These are phyloP conservation scores for Pythium oligandrum DNA, from an alignment of 352 stramenopile genomes.

Conservation along the genomic window DNA sequence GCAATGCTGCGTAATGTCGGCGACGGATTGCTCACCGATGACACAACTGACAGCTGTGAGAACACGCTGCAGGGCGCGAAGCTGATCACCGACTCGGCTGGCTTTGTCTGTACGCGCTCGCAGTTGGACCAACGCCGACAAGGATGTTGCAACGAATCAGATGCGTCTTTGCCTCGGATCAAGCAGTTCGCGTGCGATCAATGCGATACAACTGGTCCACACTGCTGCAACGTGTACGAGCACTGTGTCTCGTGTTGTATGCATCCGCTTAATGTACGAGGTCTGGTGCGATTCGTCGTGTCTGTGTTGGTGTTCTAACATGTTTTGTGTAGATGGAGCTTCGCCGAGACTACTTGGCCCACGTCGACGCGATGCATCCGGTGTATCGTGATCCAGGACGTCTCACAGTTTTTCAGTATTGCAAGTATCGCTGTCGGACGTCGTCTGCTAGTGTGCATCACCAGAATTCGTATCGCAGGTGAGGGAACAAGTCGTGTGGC, in stretches of 20 bases:
- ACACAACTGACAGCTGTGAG: constrained; percentile 27
- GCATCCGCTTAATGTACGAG: constrained; percentile 62
- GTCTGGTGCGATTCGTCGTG: no score
- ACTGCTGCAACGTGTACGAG: constrained; percentile 66
- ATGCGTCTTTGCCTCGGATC: constrained; percentile 40
- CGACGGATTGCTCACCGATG: constrained; percentile 40
- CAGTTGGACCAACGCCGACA: constrained; percentile 31
- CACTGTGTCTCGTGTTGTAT: constrained; percentile 80
- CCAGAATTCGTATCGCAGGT: constrained; percentile 78
- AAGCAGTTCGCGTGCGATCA: constrained; percentile 57
- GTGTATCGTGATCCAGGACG: constrained; percentile 50
- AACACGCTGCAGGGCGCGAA: constrained; percentile 54
- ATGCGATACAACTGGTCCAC: constrained; percentile 59
- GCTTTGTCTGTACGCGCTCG: constrained; percentile 43
- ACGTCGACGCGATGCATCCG: constrained; percentile 52
- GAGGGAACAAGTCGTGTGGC: background rate
- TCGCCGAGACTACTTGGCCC: constrained; percentile 51
- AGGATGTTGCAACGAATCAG: constrained; percentile 62
- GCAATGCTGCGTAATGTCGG: constrained; percentile 41
- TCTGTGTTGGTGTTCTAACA: no score
- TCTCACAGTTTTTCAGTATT: constrained; percentile 70
- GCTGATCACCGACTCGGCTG: constrained; percentile 52
- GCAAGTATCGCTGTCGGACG: constrained; percentile 64
- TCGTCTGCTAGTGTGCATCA: constrained; percentile 72
- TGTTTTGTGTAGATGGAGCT: constrained; percentile 45